Base-by-base conservation (phyloP, 1,284 basidiomycete species). In the Athelia sp. region DNA sequence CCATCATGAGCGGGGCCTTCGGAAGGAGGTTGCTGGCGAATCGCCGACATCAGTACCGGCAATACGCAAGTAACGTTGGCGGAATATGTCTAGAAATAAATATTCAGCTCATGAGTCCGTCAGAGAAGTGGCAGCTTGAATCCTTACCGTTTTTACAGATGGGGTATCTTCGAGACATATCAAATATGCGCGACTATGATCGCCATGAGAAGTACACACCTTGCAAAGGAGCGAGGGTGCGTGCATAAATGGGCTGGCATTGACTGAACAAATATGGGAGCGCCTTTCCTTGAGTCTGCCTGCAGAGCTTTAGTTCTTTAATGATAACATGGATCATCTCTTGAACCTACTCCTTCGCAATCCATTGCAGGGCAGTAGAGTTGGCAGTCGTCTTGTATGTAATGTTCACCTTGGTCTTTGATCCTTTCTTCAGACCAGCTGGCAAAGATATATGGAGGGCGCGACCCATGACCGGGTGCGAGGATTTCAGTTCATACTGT, bases 221-320 rank as follows among this genome's bases (percentile, higher is more conserved):
- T 78, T 94, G 91, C 46, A 90, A 67, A 0, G 93, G 93, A 0
- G 87, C 78, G 46, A 97, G 68, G 1, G 87, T 79, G 45, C 93
- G 80, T 9, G 87, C 87, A 62, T 94, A 91, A 58, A 93, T 95
- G 18, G 95, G 93, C 65, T 98, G 94, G 63, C 89, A 93, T 68
- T 98, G 94, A 51, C 90, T 94, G 75, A 97, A 98, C 34, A 98
- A 72, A 71, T 90, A 98, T 0, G 93, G 90, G 67, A 90, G 86
- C 50, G 74, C 72, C 61, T 93, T 91, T 21, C 89, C 89, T 53
- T 93, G 90, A 0, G 95, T 98, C 69, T 98, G 94, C 54, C 88
- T 90, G 52, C n/a, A 6, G 4, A 29, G 4, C 19, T 38, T 17
- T 43, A 40, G 38, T n/a, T 42, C 46, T 24, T 45, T 36, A 21